Evolutionary conservation across 148 eudicot genomes (phyloP), one percentile per base, ranked within the genome.

Genomic region (Rhododendron ferrugineum): DNA sequence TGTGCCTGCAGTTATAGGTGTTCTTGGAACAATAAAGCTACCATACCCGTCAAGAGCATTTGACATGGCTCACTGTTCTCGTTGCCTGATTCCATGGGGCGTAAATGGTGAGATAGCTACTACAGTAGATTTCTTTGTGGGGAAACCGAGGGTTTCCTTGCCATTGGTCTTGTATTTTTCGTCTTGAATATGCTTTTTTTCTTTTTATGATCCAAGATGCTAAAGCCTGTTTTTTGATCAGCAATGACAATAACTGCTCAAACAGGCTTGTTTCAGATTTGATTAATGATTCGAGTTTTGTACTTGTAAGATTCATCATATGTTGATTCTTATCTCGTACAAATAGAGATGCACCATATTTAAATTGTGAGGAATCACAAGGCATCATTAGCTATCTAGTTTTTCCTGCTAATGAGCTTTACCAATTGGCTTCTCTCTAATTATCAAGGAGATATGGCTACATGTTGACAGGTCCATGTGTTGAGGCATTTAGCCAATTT

Each of bases 21-120:
- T 92, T 73, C 85, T 92, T 47, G 94, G 92, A 84, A 88, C 91
- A 34, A 88, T 90, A 82, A 89, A 90, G 86, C 92, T 92, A n/a
- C 90, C 94, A 3, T 92, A 74, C 74, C 89, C 94, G 26, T 85
- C 93, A 50, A 84, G 93, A 85, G 90, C 94, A 16, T 92, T 92
- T 44, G 93, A 91, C 85, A 91, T 91, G 93, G 92, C 93, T 85
- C 93, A 91, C 79, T 91, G 93, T 73, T 92, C 94, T 83, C 84
- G 94, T 73, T 92, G 94, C 89, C 85, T 92, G 85, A 92, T 92
- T 84, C 94, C 92, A n/a, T 89, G 92, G 94, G 89, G 89, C 66
- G 86, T 73, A 81, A 89, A 92, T 70, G 94, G 93, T 92, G 75
- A 88, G 76, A 72, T 1, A 34, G 75, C 56, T 88, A 34, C 32